Base-by-base conservation (phyloP, 345 rosid species). In the Camelina neglecta region DNA sequence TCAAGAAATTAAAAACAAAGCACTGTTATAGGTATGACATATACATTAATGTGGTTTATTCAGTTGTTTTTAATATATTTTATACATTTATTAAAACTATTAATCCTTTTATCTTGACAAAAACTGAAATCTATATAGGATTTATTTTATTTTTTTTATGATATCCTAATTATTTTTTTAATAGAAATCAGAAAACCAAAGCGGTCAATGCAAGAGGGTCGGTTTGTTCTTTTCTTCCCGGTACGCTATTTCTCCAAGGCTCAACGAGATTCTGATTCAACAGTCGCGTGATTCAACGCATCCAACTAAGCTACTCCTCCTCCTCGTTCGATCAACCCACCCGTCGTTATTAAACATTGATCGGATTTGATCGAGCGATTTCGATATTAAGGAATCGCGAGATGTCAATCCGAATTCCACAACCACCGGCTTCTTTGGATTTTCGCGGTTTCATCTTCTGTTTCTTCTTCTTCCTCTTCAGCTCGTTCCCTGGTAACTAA, bases 191-290 rank as follows among this genome's bases (percentile, higher is more conserved):
- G 39, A 15, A 39, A 68, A 75, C 65, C 69, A 33, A 69, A 68
- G 15, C 57, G 44, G 75, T 76, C 80, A 69, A 76, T 55, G 67
- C 18, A 74, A 65, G 23, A 62, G 59, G 18, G 18, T 45, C 51
- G 80, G 71, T 67, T 11, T 68, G 47, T 57, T 48, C 60, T 10
- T 31, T 15, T 29, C 47, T 48, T 60, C 26, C 38, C 39, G 23
- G 16, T 55, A 12, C n/a, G 64, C 57, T 53, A 24, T 69, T 15
- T 54, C 75, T 69, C 58, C 0, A 67, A 53, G 58, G 50, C 74
- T 60, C 65, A 65, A 48, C 56, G 79, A 68, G 79, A 75, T 60
- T 61, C 54, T 66, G 79, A 75, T 60, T 67, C 54, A 74, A 11
- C 70, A 18, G 26, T 35, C 48, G 13, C 55, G 4, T 9, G 12